Conservation (phyloP, 192 early-diverging fungal genomes). For the Phlyctochytrium bullatum region DNA sequence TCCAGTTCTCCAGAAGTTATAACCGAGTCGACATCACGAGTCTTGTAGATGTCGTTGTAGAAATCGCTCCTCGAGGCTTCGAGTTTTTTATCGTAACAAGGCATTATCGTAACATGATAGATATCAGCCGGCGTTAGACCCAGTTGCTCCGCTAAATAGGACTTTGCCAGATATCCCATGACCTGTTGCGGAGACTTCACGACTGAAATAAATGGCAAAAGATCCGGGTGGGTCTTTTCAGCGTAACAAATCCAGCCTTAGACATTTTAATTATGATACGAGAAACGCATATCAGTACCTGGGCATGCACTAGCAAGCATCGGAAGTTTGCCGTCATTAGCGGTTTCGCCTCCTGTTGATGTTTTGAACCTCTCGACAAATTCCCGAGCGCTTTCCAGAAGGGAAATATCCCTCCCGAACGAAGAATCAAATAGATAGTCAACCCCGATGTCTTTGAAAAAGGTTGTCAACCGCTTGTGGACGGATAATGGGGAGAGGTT, state of each 20-base stretch:
- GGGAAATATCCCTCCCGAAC: constrained; percentile 83
- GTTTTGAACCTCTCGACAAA: constrained; percentile 74
- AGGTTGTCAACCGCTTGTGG: constrained; percentile 65
- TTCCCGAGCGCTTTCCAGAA: constrained; percentile 81
- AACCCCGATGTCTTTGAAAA: constrained; percentile 72
- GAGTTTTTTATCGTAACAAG: constrained; percentile 98
- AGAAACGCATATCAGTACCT: constrained; percentile 22
- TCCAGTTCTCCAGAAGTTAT: constrained; percentile 93
- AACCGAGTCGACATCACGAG: constrained; percentile 95
- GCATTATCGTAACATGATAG: constrained; percentile 95
- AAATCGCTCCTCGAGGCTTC: constrained; percentile 95
- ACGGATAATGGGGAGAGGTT: constrained; percentile 64
- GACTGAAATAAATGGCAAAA: constrained; percentile 83
- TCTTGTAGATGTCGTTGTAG: constrained; percentile 73
- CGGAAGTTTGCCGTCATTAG: constrained; percentile 39
- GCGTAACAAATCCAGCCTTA: constrained; percentile 97
- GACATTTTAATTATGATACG: neutral
- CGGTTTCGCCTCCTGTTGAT: constrained; percentile 23
- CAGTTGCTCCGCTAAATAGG: constrained; percentile 68
- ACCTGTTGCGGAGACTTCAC: constrained; percentile 97
- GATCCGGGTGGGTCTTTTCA: constrained; percentile 92
- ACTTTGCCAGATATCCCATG: constrained; percentile 92
- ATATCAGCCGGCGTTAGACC: constrained; percentile 66
- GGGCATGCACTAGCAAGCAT: constrained; percentile 58
- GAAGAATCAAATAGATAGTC: constrained; percentile 87